Conservation (phyloP, 1,284 basidiomycete genomes). For the Rhodotorula sp. region DNA sequence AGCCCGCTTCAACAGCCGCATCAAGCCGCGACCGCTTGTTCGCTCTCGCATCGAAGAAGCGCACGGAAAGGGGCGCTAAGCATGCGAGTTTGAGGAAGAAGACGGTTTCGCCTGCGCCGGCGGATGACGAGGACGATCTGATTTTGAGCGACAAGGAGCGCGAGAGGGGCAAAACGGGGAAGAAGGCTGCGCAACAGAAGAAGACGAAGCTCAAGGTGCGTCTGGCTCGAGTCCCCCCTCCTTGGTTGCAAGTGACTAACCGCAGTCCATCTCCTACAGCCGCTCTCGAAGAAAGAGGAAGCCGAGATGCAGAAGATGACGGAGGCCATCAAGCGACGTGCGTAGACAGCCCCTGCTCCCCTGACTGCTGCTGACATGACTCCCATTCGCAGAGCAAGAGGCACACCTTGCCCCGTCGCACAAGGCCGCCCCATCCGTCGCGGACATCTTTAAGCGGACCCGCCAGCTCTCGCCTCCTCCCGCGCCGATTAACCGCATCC, state of each 20-base stretch:
- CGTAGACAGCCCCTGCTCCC: background rate
- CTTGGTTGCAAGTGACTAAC: too few relatives aligned
- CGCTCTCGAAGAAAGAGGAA: conserved; percentile 24
- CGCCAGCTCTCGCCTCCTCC: background rate
- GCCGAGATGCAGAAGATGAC: conserved; percentile 29
- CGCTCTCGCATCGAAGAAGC: background rate
- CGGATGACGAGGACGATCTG: conserved; percentile 4
- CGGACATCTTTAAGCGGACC: conserved; percentile 3
- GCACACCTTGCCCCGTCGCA: conserved; percentile 11
- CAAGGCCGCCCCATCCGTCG: conserved; percentile 1
- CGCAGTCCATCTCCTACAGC: background rate
- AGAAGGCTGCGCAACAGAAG: background rate
- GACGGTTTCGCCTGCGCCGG: background rate
- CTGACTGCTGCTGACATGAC: too few relatives aligned
- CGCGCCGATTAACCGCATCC: background rate
- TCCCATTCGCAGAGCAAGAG: conserved; percentile 7
- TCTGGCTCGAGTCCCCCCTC: accelerated
- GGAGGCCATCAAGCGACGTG: conserved; percentile 19
- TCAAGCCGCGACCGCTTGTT: background rate
- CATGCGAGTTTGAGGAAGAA: background rate
- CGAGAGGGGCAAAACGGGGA: background rate
- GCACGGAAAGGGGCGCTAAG: background rate
- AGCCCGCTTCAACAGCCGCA: background rate
- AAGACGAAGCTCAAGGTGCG: conserved; percentile 10
- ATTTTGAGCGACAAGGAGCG: conserved; percentile 5